These are phyloP conservation scores for Yamadazyma atlantica DNA, from an alignment of 1,139 yeast species.

Conservation along the genomic window DNA sequence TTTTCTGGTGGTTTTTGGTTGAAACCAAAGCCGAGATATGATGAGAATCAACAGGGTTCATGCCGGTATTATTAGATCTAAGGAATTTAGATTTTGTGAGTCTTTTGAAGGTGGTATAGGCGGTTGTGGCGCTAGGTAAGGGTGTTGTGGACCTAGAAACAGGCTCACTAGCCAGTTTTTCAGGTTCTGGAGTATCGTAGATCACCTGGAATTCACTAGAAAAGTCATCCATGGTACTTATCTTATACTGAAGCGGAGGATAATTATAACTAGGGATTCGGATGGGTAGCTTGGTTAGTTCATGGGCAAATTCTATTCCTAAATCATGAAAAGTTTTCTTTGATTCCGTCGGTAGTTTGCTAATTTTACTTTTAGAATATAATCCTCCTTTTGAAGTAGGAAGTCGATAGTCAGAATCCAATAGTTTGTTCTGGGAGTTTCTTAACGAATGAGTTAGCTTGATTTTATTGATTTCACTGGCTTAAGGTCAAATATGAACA, in stretches of 20 bases:
- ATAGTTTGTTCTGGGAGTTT: conserved; percentile 28
- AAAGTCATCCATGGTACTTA: conserved; percentile 21
- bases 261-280: conserved; percentile 23
- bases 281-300: conserved; percentile 23
- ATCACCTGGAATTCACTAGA: conserved; percentile 17
- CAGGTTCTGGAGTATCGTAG: conserved; percentile 9
- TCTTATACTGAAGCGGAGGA: conserved; percentile 26
- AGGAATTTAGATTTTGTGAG: too few relatives aligned
- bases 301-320: conserved; percentile 27
- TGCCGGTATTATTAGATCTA: neutral
- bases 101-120: conserved; percentile 6
- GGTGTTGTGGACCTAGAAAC: neutral
- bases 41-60: neutral
- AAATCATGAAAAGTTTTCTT: too few relatives aligned
- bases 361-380: too few relatives aligned
- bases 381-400: conserved; percentile 21
- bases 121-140: conserved; percentile 5
- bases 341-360: too few relatives aligned
- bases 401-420: conserved; percentile 27
- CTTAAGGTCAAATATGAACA: conserved; percentile 35
- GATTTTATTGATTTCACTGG: conserved; percentile 26
- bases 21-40: neutral
- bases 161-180: conserved; percentile 3
- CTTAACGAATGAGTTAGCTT: conserved; percentile 29
- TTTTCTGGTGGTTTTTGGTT: neutral